Evolutionary conservation across 345 rosid genomes (phyloP), one percentile per base, ranked within the genome.

Genomic region (Gossypium herbaceum): DNA sequence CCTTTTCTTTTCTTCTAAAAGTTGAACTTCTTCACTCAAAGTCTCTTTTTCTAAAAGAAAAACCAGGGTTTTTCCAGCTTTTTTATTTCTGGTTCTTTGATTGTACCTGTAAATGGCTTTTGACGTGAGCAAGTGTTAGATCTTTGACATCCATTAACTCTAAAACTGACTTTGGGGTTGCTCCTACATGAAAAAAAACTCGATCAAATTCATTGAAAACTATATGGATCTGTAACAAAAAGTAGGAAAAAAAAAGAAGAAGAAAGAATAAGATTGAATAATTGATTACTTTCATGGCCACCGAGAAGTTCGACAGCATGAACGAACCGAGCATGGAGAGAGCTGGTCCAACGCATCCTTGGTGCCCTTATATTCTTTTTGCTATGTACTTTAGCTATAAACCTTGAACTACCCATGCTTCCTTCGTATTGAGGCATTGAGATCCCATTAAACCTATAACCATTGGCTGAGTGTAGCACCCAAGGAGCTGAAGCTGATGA

Each of bases 221-320:
- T 59, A 34, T 34, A 34, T 34, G 41, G 41, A 34, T 34, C 41
- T 34, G 41, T 34, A 34, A 34, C 41, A 34, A 34, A 34, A 34
- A 34, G 41, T 34, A 34, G 41, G 2, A 2, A 29, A n/a, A 1
- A 25, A 20, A 20, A 1, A 1, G 1, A 20, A 20, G 20, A 52
- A 20, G 25, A 47, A 0, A 48, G 25, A 68, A 10, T 12, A 75
- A 59, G 41, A 1, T 3, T n/a, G 0, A 55, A 29, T 11, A 25
- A 34, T 12, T 45, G 45, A 59, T 81, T 87, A 93, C 98, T 89
- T 87, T 93, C 98, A 83, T 93, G 97, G 81, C 98, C 98, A 55
- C 98, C 98, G 34, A 93, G 92, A 71, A 90, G 94, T 84, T 93
- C 97, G 19, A 93, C 98, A 10, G 94, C 94, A 73, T 88, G 98